Evolutionary conservation across 73 alveolate genomes (phyloP).

Genomic region (Strombidium stylifer): DNA sequence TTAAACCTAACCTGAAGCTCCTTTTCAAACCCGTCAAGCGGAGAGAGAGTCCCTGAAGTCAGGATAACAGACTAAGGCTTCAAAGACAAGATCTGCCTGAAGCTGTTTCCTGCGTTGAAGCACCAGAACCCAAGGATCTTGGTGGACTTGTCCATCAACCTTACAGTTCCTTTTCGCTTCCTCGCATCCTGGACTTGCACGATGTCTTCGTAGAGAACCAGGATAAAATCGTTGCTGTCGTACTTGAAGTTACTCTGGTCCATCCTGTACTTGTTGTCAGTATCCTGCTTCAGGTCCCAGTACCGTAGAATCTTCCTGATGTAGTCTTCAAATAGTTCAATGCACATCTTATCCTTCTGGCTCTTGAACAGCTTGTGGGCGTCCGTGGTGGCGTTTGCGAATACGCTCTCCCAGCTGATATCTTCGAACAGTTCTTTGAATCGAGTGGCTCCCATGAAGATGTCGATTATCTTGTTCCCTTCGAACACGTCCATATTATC

Average conservation of each 20-base stretch:
- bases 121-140: constrained; percentile 54
- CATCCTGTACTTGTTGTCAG: neutral
- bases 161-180: neutral
- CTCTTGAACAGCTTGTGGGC: no score
- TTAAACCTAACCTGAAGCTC: constrained; percentile 80
- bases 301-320: no score
- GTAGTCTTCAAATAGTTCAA: no score
- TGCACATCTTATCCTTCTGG: no score
- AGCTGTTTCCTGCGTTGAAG: constrained; percentile 55
- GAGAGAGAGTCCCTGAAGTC: constrained; percentile 96
- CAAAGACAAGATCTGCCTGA: constrained; percentile 19
- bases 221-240: constrained; percentile 31
- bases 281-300: neutral
- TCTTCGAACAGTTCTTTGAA: no score
- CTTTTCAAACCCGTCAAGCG: constrained; percentile 84
- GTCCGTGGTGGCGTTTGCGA: no score
- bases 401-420: no score
- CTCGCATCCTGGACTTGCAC: neutral
- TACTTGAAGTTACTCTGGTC: neutral
- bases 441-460: no score
- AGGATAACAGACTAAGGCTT: constrained; percentile 59
- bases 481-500: no score
- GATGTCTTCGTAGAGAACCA: constrained; percentile 24
- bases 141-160: neutral
- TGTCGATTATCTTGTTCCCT: no score